Evolutionary conservation across 306 rosid species (phyloP).

Genomic region (Pterocarpus macrocarpus): DNA sequence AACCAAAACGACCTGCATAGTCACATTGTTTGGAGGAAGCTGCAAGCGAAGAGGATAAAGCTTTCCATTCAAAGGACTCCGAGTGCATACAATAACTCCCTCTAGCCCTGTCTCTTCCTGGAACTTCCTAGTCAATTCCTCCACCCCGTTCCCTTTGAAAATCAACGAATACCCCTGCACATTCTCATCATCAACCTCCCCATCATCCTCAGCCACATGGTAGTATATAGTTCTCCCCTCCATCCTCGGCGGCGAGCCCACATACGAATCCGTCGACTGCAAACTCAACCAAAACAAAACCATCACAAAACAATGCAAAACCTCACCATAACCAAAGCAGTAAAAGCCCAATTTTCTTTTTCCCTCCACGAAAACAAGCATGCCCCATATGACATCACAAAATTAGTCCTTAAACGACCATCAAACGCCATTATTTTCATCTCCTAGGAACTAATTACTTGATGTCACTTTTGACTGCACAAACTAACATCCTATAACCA

Average conservation of each 20-base stretch:
- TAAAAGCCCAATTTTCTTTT: background rate
- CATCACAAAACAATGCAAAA: slow-evolving; percentile 40
- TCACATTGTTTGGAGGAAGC: slow-evolving; percentile 94
- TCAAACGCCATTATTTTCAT: background rate
- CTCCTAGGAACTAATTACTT: background rate
- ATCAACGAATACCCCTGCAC: slow-evolving; percentile 65
- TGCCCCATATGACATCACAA: no score
- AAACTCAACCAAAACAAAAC: slow-evolving; percentile 21
- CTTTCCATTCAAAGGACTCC: slow-evolving; percentile 88
- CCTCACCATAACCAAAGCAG: background rate
- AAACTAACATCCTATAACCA: background rate
- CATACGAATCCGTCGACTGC: slow-evolving; percentile 74
- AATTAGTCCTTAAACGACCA: background rate
- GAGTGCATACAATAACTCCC: slow-evolving; percentile 76
- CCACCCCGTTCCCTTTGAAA: slow-evolving; percentile 85
- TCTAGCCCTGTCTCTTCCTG: slow-evolving; percentile 82
- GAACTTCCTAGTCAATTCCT: slow-evolving; percentile 72
- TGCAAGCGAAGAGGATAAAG: slow-evolving; percentile 91
- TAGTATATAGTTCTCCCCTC: slow-evolving; percentile 91
- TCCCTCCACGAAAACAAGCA: background rate
- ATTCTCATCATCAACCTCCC: slow-evolving; percentile 78
- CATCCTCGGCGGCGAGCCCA: slow-evolving; percentile 63
- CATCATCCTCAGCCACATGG: slow-evolving; percentile 81
- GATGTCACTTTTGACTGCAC: background rate
- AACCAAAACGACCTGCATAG: slow-evolving; percentile 80